phyloP scores from a whole-genome alignment of 208 protist genomes.

The Acanthamoeba rhysodes region DNA sequence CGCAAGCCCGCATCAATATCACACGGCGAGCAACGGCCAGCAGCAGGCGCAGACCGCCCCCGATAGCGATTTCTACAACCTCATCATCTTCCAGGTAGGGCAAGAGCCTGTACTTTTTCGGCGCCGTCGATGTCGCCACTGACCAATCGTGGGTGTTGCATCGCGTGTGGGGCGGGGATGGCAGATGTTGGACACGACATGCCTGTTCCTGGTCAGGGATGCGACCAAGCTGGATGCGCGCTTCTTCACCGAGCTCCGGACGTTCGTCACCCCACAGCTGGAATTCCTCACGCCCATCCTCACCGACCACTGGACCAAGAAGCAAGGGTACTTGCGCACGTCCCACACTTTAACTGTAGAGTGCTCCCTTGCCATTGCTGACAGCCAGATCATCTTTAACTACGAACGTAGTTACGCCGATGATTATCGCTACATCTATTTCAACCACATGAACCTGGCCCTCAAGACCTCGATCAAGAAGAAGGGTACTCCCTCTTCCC shows the following conservation, averaged over 20 bases:
- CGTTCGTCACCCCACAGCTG: constrained; percentile 68
- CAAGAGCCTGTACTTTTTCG: neutral
- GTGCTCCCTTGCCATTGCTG: neutral
- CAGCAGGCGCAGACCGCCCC: neutral
- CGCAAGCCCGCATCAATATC: neutral
- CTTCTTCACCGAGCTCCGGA: constrained; percentile 33
- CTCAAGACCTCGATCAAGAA: constrained; percentile 84
- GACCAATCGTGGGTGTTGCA: neutral
- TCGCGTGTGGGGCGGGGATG: neutral
- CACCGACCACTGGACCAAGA: constrained; percentile 69
- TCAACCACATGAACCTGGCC: constrained; percentile 90
- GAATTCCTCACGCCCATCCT: constrained; percentile 79
- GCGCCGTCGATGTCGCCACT: neutral
- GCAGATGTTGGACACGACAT: constrained; percentile 74
- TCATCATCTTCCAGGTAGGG: constrained; percentile 52
- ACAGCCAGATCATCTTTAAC: neutral
- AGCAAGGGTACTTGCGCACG: constrained; percentile 35
- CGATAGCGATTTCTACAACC: neutral
- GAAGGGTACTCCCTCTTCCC: constrained; percentile 19
- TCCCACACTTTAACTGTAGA: neutral
- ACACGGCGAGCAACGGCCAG: neutral
- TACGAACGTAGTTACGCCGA: neutral
- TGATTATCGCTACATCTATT: constrained; percentile 87
- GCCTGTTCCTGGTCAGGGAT: constrained; percentile 75
- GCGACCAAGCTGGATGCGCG: constrained; percentile 14